Evolutionary conservation across 1,284 basidiomycete species (phyloP).

Genomic region (Takashimella tepidaria): DNA sequence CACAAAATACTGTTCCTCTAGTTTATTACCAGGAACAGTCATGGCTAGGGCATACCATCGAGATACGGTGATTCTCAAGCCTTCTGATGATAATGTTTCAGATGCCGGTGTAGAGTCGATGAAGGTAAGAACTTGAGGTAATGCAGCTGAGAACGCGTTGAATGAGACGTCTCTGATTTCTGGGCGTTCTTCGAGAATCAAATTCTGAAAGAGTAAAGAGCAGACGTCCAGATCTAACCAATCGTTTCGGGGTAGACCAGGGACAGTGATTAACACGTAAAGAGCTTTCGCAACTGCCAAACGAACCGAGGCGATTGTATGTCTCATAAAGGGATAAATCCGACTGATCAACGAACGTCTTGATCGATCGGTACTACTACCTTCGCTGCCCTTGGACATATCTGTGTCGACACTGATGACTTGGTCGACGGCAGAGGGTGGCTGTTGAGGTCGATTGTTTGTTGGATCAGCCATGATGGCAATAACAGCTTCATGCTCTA

Average conservation of each 20-base stretch:
- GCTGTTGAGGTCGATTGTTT: too few species aligned
- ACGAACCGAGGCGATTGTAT: slow-evolving; percentile 91
- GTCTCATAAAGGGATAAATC: slow-evolving; percentile 94
- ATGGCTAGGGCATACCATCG: slow-evolving; percentile 82
- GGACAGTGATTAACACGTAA: slow-evolving; percentile 74
- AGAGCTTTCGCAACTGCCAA: slow-evolving; percentile 88
- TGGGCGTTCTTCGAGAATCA: slow-evolving; percentile 82
- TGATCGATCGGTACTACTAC: not conserved
- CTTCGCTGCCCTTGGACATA: not conserved
- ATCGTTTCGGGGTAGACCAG: slow-evolving; percentile 60
- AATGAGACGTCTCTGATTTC: slow-evolving; percentile 79
- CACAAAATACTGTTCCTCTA: slow-evolving; percentile 71
- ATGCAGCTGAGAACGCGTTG: slow-evolving; percentile 69
- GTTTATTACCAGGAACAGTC: slow-evolving; percentile 79
- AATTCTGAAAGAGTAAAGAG: slow-evolving; percentile 86
- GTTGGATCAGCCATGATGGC: slow-evolving; percentile 18
- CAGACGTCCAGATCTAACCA: slow-evolving; percentile 80
- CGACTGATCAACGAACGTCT: slow-evolving; percentile 66
- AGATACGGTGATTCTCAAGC: slow-evolving; percentile 22
- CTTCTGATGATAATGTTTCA: slow-evolving; percentile 54
- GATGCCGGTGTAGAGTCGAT: too few species aligned
- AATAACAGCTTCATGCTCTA: slow-evolving; percentile 27
- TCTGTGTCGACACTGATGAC: slow-evolving; percentile 59
- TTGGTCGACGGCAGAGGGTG: slow-evolving; percentile 29
- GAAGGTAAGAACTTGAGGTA: slow-evolving; percentile 56